phyloP scores from a whole-genome alignment of 2,329 filamentous ascomycete species.

The Penicillium thymicola region DNA sequence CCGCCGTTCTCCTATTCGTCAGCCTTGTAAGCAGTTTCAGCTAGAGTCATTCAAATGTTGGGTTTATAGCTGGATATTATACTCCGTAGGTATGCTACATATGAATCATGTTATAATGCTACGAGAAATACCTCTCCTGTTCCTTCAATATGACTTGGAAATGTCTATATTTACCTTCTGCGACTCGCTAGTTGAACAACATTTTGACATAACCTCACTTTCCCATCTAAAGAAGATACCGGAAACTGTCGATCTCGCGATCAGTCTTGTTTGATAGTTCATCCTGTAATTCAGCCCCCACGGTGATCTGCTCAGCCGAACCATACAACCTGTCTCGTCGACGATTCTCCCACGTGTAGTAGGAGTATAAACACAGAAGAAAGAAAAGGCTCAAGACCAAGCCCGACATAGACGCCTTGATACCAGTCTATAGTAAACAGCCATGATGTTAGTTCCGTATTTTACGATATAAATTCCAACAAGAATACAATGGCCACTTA shows the following conservation, averaged over 20 bases:
- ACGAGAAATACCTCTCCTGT: too few species aligned
- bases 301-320: conserved; percentile 7
- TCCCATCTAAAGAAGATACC: conserved; percentile 10
- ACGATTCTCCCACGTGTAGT: conserved; percentile 14
- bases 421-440: too few species aligned
- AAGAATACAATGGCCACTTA: too few species aligned
- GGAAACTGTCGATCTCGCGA: conserved; percentile 16
- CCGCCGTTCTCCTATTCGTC: conserved; percentile 83
- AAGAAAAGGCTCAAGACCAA: too few species aligned
- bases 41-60: conserved; percentile 54
- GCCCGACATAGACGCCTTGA: too few species aligned
- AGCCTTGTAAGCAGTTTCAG: conserved; percentile 63
- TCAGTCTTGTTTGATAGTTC: conserved; percentile 20
- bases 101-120: neutral
- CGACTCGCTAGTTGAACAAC: neutral
- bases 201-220: neutral
- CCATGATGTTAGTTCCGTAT: too few species aligned
- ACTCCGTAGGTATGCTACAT: neutral
- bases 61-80: conserved; percentile 43
- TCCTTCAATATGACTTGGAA: neutral
- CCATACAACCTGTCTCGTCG: conserved; percentile 13
- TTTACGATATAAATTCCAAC: too few species aligned
- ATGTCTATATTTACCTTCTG: neutral
- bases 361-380: too few species aligned
- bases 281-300: conserved; percentile 14